phyloP scores from a whole-genome alignment of 2,329 filamentous ascomycete genomes.

The Talaromyces piceae region DNA sequence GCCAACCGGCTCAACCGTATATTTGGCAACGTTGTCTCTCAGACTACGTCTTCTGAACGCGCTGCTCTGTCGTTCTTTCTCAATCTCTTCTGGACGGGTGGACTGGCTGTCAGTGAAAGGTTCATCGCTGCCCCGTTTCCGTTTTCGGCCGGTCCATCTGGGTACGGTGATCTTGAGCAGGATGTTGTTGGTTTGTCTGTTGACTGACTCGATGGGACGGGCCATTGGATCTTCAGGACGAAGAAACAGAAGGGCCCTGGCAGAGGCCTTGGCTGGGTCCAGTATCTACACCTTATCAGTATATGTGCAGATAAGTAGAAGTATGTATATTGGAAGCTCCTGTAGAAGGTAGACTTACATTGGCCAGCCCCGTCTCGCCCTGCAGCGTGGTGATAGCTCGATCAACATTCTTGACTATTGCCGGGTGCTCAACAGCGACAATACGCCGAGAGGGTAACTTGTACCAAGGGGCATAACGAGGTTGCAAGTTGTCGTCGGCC shows the following conservation, averaged over 20 bases:
- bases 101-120: slow-evolving; percentile 50
- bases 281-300: slow-evolving; percentile 41
- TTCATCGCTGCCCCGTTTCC: slow-evolving; percentile 67
- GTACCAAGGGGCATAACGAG: slow-evolving; percentile 39
- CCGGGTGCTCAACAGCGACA: slow-evolving; percentile 60
- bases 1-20: slow-evolving; percentile 63
- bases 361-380: slow-evolving; percentile 46
- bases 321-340: not conserved
- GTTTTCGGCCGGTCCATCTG: slow-evolving; percentile 75
- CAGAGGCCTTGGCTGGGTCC: slow-evolving; percentile 38
- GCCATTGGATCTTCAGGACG: slow-evolving; percentile 72
- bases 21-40: slow-evolving; percentile 61
- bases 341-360: slow-evolving; percentile 32
- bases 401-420: slow-evolving; percentile 57
- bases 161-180: slow-evolving; percentile 82
- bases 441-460: slow-evolving; percentile 46
- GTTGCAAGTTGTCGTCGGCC: not conserved
- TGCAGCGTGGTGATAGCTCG: slow-evolving; percentile 58
- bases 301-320: not conserved
- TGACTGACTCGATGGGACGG: slow-evolving; percentile 69
- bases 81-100: slow-evolving; percentile 16
- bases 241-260: slow-evolving; percentile 61
- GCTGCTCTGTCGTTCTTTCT: slow-evolving; percentile 10
- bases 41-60: slow-evolving; percentile 39
- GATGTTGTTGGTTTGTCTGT: slow-evolving; percentile 70